A percentile compares a stretch with the other conserved stretches of the same genome.
Conservation (phyloP, 2,329 filamentous ascomycete genomes). For the Claviceps sorghi region DNA sequence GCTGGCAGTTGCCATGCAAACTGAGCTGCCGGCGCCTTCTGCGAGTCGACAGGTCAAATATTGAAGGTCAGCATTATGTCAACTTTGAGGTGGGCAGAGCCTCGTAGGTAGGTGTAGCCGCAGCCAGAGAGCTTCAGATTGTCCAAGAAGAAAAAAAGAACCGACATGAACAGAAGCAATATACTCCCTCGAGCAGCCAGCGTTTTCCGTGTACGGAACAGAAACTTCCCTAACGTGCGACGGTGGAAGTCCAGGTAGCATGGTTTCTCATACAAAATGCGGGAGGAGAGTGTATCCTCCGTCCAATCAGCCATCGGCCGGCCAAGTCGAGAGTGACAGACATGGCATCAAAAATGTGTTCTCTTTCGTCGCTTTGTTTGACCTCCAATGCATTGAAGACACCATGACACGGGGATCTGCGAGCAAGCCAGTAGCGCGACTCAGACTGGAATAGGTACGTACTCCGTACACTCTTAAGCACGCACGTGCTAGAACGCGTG, state of each 20-base stretch:
- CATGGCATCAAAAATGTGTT: neutral
- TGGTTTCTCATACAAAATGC: neutral
- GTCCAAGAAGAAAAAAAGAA: neutral
- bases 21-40: neutral
- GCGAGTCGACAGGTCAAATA: neutral
- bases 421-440: neutral
- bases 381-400: neutral
- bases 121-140: neutral
- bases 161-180: neutral
- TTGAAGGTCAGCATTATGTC: neutral
- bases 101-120: neutral
- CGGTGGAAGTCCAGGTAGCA: neutral
- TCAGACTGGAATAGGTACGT: neutral
- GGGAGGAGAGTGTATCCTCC: neutral
- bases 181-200: neutral
- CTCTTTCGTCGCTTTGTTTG: neutral
- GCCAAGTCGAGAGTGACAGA: neutral
- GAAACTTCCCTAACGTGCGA: neutral
- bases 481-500: neutral
- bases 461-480: too few relatives aligned
- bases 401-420: too few relatives aligned
- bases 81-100: neutral
- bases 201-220: neutral
- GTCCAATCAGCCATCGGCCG: neutral
- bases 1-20: neutral